These are phyloP conservation scores for Rutstroemia sp. DNA, from an alignment of 2,329 filamentous ascomycete species.

Conservation along the genomic window DNA sequence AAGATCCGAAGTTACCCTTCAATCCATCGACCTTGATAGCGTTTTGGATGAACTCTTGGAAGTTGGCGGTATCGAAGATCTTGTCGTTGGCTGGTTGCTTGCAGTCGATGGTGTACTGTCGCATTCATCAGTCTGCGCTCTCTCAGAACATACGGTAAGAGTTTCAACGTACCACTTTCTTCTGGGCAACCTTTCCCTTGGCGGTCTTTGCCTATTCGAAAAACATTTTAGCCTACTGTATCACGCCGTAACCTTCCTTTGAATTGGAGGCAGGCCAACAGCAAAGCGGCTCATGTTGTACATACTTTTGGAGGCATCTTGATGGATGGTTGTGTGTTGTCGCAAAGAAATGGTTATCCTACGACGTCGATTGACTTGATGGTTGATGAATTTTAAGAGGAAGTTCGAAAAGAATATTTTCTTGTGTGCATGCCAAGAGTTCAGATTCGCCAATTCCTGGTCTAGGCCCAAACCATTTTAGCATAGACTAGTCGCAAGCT, in stretches of 20 bases:
- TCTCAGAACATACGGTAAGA: not conserved
- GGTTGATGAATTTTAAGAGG: not conserved
- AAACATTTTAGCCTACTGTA: slow-evolving; percentile 93
- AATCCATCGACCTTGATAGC: slow-evolving; percentile 99
- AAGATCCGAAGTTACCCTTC: slow-evolving; percentile 95
- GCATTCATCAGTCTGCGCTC: not conserved
- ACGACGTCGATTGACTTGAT: slow-evolving; percentile 30
- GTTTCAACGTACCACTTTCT: slow-evolving; percentile 24
- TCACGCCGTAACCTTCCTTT: slow-evolving; percentile 43
- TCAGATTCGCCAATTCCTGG: slow-evolving; percentile 3
- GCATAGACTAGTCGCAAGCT: not conserved
- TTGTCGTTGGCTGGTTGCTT: slow-evolving; percentile 97
- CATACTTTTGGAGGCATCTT: slow-evolving; percentile 90
- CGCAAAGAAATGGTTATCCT: slow-evolving; percentile 65
- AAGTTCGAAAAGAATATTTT: slow-evolving; percentile 5
- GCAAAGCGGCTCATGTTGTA: slow-evolving; percentile 74
- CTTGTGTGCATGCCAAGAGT: slow-evolving; percentile 22
- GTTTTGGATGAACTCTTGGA: slow-evolving; percentile 99
- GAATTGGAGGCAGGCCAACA: slow-evolving; percentile 59
- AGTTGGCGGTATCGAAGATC: slow-evolving; percentile 98
- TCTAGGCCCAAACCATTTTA: not conserved
- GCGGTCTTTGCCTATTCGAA: slow-evolving; percentile 54
- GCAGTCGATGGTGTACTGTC: slow-evolving; percentile 97
- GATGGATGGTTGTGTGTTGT: slow-evolving; percentile 32
- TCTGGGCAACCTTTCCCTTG: slow-evolving; percentile 5